Base-by-base conservation (phyloP, 148 eudicot genomes). In the Camellia granthamiana region DNA sequence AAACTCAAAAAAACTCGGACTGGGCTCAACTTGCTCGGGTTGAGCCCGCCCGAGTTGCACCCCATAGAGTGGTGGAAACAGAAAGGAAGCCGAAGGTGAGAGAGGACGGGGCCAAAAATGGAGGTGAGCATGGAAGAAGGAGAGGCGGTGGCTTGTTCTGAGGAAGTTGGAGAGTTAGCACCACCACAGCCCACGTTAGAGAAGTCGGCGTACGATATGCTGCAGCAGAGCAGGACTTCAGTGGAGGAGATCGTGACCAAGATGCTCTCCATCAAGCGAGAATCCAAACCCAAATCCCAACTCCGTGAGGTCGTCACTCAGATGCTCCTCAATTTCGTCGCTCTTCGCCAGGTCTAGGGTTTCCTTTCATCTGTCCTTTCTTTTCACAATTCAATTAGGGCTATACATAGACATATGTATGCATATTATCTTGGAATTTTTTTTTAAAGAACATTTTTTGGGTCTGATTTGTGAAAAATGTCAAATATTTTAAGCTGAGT, bases 301-400 rank as follows among this genome's bases (percentile, higher is more conserved):
- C 88, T 93, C 41, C 91, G 87, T 1, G 92, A 91, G 77, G 90
- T 89, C 70, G 86, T 91, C 43, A 90, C 97, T 51, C 94, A 92
- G 80, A 89, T 89, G 89, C 84, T 94, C 79, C 95, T 96, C 79
- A 85, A 94, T 69, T 92, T 96, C 78, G 92, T 96, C 77, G 78
- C 90, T 78, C 99, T 96, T 72, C 93, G 97, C 52, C 93, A 96
- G 99, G 99, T 96, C 51, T 81, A 59, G 77, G 72, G 77, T 74
- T 72, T 70, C 72, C 5, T 8, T 64, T 77, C 43, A 3, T 63
- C 55, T 23, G 69, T 23, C n/a, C 38, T 5, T 38, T 69, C 5
- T 42, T 43, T 1, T 38, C 21, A 4, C 67, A 8, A n/a, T 60
- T 42, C 0, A 7, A 15, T 5, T 13, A 0, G 78, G 14, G 55